Evolutionary conservation across 257 asterid species (phyloP).

Genomic region (Solanum chilense): DNA sequence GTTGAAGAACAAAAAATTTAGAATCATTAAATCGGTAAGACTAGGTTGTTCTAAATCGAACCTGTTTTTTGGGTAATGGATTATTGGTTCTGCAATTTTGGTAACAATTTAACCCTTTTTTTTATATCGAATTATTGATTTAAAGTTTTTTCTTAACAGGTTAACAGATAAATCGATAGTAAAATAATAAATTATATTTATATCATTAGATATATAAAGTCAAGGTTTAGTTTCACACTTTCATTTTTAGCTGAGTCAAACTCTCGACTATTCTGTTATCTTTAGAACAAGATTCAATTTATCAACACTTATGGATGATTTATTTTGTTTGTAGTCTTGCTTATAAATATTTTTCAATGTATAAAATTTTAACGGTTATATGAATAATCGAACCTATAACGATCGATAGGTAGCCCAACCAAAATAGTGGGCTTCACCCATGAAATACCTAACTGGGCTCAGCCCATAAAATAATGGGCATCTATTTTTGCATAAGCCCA

Average conservation of each 20-base stretch:
- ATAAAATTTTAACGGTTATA: not conserved
- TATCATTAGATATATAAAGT: no score
- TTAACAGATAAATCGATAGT: not conserved
- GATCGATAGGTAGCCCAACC: rapidly evolving
- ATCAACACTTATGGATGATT: not conserved
- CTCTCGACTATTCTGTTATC: not conserved
- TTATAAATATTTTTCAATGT: not conserved
- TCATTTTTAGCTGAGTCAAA: no score
- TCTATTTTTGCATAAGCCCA: not conserved
- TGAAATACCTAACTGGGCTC: no score
- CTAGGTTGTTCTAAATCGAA: no score
- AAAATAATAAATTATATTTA: no score
- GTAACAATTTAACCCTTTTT: no score
- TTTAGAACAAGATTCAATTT: not conserved
- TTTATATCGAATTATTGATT: no score
- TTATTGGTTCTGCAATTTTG: not conserved
- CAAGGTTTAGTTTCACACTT: not conserved
- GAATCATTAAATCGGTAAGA: not conserved
- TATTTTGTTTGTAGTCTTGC: no score
- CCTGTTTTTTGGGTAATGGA: not conserved
- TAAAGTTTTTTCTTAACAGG: no score
- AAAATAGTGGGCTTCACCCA: no score
- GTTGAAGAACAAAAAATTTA: not conserved
- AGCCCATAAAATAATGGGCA: not conserved
- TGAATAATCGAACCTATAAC: no score